Percentiles rank a stretch among this genome's conserved stretches.
Conservation (phyloP, 2,329 filamentous ascomycete species). For the Capronia americana region DNA sequence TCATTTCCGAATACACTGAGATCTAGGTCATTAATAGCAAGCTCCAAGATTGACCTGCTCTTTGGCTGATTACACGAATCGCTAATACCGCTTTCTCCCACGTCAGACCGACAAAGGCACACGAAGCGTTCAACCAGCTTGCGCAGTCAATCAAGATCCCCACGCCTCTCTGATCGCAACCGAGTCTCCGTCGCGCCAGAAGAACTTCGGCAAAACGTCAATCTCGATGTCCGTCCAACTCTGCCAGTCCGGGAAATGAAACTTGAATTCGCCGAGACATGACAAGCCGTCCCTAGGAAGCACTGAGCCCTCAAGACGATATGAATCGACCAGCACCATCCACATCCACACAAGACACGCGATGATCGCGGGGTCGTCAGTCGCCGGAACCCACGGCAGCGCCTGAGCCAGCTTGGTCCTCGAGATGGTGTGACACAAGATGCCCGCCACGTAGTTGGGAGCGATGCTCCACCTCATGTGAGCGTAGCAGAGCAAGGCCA, state of each 20-base stretch:
- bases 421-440: slow-evolving; percentile 15
- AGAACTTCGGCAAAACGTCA: slow-evolving; percentile 11
- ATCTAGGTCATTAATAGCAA: not conserved
- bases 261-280: slow-evolving; percentile 16
- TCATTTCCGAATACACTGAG: not conserved
- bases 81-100: not conserved
- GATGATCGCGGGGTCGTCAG: not conserved
- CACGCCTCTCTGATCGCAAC: slow-evolving; percentile 9
- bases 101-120: not conserved
- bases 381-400: not conserved
- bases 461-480: slow-evolving; percentile 17
- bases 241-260: slow-evolving; percentile 11
- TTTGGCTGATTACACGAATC: not conserved
- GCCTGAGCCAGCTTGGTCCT: slow-evolving; percentile 7
- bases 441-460: slow-evolving; percentile 16
- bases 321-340: slow-evolving; percentile 12
- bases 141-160: not conserved
- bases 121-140: not conserved
- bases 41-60: not conserved
- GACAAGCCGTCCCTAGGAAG: slow-evolving; percentile 7
- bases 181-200: slow-evolving; percentile 11
- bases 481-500: slow-evolving; percentile 14
- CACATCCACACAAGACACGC: slow-evolving; percentile 16
- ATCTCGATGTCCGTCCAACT: slow-evolving; percentile 9
- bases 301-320: slow-evolving; percentile 9